phyloP scores from a whole-genome alignment of 2,329 filamentous ascomycete genomes.

The Stachybotrys elegans region DNA sequence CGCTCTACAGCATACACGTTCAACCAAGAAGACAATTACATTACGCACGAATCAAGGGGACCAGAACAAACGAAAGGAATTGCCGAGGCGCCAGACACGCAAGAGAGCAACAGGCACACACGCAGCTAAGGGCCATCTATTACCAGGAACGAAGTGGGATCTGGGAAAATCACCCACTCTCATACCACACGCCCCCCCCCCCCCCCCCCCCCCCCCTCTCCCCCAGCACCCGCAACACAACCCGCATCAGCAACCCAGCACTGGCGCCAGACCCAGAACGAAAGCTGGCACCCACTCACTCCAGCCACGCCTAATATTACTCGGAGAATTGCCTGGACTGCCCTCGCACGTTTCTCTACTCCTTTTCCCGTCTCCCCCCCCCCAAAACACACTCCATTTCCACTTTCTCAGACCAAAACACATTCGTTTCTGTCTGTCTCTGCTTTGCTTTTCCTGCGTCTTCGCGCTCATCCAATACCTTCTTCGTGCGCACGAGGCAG shows the following conservation, averaged over 20 bases:
- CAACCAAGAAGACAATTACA: no score
- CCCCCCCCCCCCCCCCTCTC: slow-evolving; percentile 12
- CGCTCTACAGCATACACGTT: no score
- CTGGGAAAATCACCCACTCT: no score
- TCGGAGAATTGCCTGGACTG: slow-evolving; percentile 4
- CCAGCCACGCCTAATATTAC: slow-evolving; percentile 2
- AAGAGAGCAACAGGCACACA: no score
- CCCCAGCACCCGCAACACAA: slow-evolving; percentile 7
- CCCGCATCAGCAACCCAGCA: neutral
- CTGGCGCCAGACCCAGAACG: neutral
- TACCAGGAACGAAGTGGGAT: no score
- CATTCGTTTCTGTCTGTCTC: neutral
- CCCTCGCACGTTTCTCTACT: neutral
- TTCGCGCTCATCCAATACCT: neutral
- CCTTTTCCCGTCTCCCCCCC: neutral
- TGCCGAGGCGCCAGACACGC: no score
- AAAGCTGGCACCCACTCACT: neutral
- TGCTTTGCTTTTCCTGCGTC: neutral
- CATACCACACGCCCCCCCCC: slow-evolving; percentile 11
- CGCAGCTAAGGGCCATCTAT: no score
- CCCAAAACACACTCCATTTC: neutral
- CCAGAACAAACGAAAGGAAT: neutral
- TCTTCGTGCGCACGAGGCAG: neutral
- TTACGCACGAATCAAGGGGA: no score
- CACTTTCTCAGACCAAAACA: neutral